Conservation (phyloP, 1,284 basidiomycete species). For the Naganishia liquefaciens region DNA sequence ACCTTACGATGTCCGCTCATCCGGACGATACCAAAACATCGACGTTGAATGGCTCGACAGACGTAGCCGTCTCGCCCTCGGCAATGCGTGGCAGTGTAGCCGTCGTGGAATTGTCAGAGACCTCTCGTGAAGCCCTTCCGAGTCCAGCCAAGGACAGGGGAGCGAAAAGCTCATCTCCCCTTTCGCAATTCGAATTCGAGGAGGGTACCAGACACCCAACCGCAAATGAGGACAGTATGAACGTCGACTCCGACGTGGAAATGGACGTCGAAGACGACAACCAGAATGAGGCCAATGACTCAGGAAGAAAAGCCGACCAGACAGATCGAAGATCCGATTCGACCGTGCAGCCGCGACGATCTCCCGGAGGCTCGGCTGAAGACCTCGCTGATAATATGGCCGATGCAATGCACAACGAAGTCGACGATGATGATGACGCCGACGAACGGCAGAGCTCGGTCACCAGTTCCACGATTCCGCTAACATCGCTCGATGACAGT, state of each 20-base stretch:
- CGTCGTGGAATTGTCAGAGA: no score
- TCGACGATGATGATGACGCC: constrained; percentile 18
- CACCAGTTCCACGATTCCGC: constrained; percentile 23
- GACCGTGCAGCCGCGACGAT: constrained; percentile 1
- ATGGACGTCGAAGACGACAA: constrained; percentile 50
- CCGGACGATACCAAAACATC: no score
- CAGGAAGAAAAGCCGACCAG: not conserved
- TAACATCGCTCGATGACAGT: constrained; percentile 26
- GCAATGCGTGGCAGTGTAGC: no score
- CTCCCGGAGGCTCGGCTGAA: not conserved
- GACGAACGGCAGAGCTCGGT: constrained; percentile 14
- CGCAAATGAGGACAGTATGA: not conserved
- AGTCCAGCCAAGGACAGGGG: not conserved
- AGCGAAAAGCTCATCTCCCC: constrained; percentile 22
- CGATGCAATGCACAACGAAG: not conserved
- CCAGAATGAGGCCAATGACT: no score
- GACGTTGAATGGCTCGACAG: no score
- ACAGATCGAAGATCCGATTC: constrained; percentile 14
- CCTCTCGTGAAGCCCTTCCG: no score
- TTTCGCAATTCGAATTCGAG: constrained; percentile 11
- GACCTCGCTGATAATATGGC: not conserved
- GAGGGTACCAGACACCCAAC: constrained; percentile 6
- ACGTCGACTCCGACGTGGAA: constrained; percentile 7
- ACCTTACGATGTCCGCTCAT: not conserved
- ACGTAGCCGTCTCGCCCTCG: no score